Conservation (phyloP, 192 early-diverging fungal species). For the Rhizophlyctis rosea region DNA sequence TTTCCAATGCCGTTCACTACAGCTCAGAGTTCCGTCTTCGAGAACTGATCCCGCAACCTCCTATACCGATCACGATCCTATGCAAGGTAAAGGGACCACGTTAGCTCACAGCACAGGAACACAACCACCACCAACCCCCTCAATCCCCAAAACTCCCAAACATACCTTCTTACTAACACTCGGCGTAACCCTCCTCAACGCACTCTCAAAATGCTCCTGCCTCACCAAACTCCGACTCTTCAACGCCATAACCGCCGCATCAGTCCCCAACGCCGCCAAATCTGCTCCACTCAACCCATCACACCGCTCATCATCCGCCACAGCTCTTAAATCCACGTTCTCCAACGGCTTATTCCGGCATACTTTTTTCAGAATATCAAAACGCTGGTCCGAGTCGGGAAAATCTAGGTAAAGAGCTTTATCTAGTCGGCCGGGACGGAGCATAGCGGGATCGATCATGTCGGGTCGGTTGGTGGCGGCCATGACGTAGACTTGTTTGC, state of each 20-base stretch:
- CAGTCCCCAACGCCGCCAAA: conserved; percentile 51
- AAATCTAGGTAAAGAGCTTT: conserved; percentile 97
- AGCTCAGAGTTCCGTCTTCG: no score
- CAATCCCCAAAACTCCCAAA: no score
- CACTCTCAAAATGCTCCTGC: conserved; percentile 70
- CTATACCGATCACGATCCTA: no score
- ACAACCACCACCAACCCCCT: no score
- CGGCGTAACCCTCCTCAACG: conserved; percentile 75
- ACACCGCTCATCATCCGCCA: conserved; percentile 43
- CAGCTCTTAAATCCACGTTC: conserved; percentile 46
- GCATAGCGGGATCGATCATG: conserved; percentile 97
- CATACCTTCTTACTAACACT: conserved; percentile 68
- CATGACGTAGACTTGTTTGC: conserved; percentile 90
- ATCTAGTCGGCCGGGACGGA: conserved; percentile 94
- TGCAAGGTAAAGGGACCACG: no score
- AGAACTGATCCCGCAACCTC: no score
- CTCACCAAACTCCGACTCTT: conserved; percentile 35
- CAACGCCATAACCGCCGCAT: conserved; percentile 76
- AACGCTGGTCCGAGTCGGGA: conserved; percentile 73
- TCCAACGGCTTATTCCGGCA: conserved; percentile 73
- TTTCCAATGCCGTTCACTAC: no score
- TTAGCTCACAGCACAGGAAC: no score
- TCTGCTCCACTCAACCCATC: conserved; percentile 65
- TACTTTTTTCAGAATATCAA: conserved; percentile 81
- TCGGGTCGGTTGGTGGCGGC: conserved; percentile 98